A percentile compares a stretch with the other conserved stretches of the same genome.
These are phyloP conservation scores for Parathielavia appendiculata DNA, from an alignment of 495 filamentous ascomycete species.

Conservation along the genomic window DNA sequence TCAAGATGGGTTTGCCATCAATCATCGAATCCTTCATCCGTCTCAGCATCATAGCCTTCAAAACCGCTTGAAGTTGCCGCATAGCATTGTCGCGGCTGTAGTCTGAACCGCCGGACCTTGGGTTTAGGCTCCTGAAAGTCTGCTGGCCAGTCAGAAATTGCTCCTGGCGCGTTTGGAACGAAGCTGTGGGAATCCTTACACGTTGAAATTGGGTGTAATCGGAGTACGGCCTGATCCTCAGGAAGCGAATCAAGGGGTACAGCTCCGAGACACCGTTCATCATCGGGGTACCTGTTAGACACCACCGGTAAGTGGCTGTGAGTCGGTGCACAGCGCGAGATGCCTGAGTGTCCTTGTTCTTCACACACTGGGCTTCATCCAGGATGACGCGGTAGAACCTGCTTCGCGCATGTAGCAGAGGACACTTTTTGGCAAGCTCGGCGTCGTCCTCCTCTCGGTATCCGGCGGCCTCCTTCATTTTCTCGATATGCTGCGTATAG, in stretches of 20 bases:
- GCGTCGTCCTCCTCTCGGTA: constrained; percentile 22
- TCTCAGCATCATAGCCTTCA: constrained; percentile 81
- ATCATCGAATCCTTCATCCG: constrained; percentile 79
- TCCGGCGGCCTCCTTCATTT: constrained; percentile 13
- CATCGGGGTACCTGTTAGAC: constrained; percentile 91
- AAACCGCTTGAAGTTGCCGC: constrained; percentile 66
- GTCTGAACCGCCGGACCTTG: constrained; percentile 29
- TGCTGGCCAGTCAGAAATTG: constrained; percentile 13
- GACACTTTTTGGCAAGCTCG: constrained; percentile 40
- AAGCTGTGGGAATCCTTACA: constrained; percentile 34
- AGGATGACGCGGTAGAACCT: constrained; percentile 82
- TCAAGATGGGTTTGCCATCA: constrained; percentile 79
- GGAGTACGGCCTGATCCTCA: constrained; percentile 76
- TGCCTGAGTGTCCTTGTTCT: constrained; percentile 69
- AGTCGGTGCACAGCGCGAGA: constrained; percentile 59
- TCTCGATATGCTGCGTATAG: constrained; percentile 20
- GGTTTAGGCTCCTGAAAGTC: constrained; percentile 33
- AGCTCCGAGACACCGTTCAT: constrained; percentile 83
- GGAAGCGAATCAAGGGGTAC: constrained; percentile 76
- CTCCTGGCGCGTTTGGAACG: too few species aligned
- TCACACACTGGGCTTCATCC: constrained; percentile 93
- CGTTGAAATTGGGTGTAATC: constrained; percentile 54
- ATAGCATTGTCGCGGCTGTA: constrained; percentile 49
- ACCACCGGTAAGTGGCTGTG: constrained; percentile 64
- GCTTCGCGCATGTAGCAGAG: constrained; percentile 58